Evolutionary conservation across 75 land plant species (phyloP).

Genomic region (Gnetum montanum): DNA sequence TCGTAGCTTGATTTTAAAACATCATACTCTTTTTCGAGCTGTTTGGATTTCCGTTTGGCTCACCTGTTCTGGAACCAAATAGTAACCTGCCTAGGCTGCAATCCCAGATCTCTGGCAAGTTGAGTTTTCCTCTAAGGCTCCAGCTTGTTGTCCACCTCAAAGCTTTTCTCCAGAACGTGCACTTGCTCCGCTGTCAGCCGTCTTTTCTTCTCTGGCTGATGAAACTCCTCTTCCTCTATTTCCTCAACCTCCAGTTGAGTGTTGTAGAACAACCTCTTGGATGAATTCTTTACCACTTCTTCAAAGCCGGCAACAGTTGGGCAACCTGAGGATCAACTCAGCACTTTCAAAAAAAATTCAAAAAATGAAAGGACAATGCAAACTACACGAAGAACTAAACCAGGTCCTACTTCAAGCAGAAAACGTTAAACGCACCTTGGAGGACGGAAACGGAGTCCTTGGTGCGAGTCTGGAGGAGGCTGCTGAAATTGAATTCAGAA

Average conservation of each 20-base stretch:
- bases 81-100: constrained; percentile 1
- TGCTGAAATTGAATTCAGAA: too few relatives aligned
- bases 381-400: too few relatives aligned
- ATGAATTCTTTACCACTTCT: background rate
- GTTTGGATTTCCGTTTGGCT: background rate
- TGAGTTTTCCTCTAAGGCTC: background rate
- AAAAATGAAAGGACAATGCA: too few relatives aligned
- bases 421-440: too few relatives aligned
- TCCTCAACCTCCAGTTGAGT: background rate
- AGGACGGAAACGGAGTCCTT: too few relatives aligned
- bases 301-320: too few relatives aligned
- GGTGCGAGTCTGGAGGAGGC: too few relatives aligned
- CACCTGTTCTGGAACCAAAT: background rate
- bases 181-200: background rate
- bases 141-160: background rate
- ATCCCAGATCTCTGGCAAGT: background rate
- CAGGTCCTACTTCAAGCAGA: too few relatives aligned
- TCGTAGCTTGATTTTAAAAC: background rate
- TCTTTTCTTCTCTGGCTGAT: constrained; percentile 2
- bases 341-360: too few relatives aligned
- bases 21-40: background rate
- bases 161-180: background rate
- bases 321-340: too few relatives aligned
- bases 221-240: background rate
- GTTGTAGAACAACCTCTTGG: background rate